Percentiles rank a stretch among this genome's conserved stretches.
phyloP scores from a whole-genome alignment of 805 yeast genomes.

The Yarrowia sp. region DNA sequence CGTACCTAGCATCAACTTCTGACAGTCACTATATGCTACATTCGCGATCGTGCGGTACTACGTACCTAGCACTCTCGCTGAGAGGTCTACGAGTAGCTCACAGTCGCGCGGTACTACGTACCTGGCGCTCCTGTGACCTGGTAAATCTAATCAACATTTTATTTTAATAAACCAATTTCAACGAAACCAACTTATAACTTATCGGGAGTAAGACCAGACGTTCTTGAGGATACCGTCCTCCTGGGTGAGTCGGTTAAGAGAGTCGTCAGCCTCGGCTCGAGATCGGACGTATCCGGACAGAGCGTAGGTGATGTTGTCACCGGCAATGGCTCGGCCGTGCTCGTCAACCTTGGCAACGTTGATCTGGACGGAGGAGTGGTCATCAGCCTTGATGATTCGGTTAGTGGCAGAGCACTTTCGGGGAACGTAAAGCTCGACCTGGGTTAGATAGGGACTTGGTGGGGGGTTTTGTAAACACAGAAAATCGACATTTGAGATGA shows the following conservation, averaged over 20 bases:
- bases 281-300: conserved; percentile 96
- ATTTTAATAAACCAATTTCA: conserved; percentile 27
- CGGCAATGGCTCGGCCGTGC: conserved; percentile 93
- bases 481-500: too few relatives aligned
- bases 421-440: conserved; percentile 99
- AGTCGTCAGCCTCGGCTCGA: conserved; percentile 99
- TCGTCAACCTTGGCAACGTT: conserved; percentile 98
- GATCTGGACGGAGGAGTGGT: conserved; percentile 99
- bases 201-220: conserved; percentile 53
- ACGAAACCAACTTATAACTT: conserved; percentile 41
- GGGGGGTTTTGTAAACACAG: too few relatives aligned
- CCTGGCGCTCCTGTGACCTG: too few relatives aligned
- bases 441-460: conserved; percentile 44
- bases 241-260: conserved; percentile 98
- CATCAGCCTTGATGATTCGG: conserved; percentile 99
- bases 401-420: conserved; percentile 99
- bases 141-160: conserved; percentile 22
- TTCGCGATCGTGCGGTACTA: too few relatives aligned
- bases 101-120: too few relatives aligned
- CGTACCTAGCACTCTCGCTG: too few relatives aligned
- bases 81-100: too few relatives aligned
- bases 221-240: conserved; percentile 97
- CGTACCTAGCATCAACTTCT: too few relatives aligned
- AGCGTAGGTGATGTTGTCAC: conserved; percentile 92
- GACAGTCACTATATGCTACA: too few relatives aligned